Evolutionary conservation across 441 rosid species (phyloP).

Genomic region (Aquilaria agallochum): DNA sequence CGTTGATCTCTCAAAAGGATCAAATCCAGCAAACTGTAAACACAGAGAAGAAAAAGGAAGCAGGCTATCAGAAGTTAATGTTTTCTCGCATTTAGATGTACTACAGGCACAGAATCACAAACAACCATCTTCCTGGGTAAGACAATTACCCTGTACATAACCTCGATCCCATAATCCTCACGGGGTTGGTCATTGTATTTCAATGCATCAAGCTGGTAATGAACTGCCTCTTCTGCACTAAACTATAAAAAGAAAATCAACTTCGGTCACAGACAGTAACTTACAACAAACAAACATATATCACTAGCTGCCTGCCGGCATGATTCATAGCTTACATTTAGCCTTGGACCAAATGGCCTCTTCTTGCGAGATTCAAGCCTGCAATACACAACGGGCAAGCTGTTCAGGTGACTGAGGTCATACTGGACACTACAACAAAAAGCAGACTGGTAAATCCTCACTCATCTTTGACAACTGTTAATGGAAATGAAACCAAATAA

Average conservation of each 20-base stretch:
- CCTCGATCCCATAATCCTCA: conserved; percentile 85
- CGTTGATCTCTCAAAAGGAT: conserved; percentile 88
- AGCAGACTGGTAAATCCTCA: no score
- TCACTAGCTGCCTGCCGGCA: background rate
- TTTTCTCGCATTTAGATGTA: no score
- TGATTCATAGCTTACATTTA: conserved; percentile 44
- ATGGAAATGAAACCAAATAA: no score
- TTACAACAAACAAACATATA: background rate
- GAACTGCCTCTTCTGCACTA: conserved; percentile 85
- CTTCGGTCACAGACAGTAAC: conserved; percentile 7
- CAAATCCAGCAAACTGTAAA: conserved; percentile 90
- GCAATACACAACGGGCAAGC: conserved; percentile 13
- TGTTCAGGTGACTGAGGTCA: no score
- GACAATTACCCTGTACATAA: conserved; percentile 75
- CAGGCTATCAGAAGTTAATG: background rate
- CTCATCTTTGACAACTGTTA: no score
- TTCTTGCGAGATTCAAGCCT: conserved; percentile 87
- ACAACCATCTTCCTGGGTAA: no score
- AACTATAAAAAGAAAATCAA: conserved; percentile 47
- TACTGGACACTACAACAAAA: no score
- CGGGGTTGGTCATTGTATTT: conserved; percentile 90
- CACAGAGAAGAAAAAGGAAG: conserved; percentile 5
- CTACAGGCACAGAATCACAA: no score
- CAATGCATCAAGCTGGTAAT: conserved; percentile 79
- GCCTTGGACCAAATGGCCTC: conserved; percentile 87